A percentile compares a stretch with the other conserved stretches of the same genome.
Evolutionary conservation across 2,329 filamentous ascomycete genomes (phyloP).

Genomic region (Lizonia empirigonia): DNA sequence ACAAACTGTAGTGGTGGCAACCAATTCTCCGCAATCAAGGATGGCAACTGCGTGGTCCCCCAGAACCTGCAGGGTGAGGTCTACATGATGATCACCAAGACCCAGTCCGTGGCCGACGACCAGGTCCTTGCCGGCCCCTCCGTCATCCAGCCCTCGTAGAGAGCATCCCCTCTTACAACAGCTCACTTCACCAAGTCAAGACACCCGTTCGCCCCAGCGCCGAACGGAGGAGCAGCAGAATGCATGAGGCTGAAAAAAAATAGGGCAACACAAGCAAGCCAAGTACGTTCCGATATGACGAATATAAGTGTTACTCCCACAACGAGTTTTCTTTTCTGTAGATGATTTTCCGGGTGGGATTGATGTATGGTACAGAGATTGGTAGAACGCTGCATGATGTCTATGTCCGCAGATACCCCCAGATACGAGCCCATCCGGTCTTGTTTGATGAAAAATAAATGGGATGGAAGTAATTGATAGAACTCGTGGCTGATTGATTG

Average conservation of each 20-base stretch:
- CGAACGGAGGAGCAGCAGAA: constrained; percentile 1
- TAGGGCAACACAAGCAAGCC: not conserved
- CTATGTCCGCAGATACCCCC: constrained; percentile 16
- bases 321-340: constrained; percentile 25
- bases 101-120: constrained; percentile 39
- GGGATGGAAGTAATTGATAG: too few species aligned
- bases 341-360: constrained; percentile 16
- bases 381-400: not conserved
- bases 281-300: constrained; percentile 36
- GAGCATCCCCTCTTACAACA: constrained; percentile 1
- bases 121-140: constrained; percentile 65
- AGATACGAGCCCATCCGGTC: not conserved
- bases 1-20: constrained; percentile 39
- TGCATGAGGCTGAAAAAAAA: constrained; percentile 3
- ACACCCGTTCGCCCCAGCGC: not conserved
- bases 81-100: constrained; percentile 69
- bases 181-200: not conserved
- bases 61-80: constrained; percentile 66
- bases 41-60: constrained; percentile 65
- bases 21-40: constrained; percentile 62
- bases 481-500: too few species aligned
- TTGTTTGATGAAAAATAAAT: constrained; percentile 2
- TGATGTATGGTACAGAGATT: constrained; percentile 9
- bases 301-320: constrained; percentile 46
- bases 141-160: constrained; percentile 48